Conservation (phyloP, 2,329 filamentous ascomycete species). For the Rachicladosporium sp. region DNA sequence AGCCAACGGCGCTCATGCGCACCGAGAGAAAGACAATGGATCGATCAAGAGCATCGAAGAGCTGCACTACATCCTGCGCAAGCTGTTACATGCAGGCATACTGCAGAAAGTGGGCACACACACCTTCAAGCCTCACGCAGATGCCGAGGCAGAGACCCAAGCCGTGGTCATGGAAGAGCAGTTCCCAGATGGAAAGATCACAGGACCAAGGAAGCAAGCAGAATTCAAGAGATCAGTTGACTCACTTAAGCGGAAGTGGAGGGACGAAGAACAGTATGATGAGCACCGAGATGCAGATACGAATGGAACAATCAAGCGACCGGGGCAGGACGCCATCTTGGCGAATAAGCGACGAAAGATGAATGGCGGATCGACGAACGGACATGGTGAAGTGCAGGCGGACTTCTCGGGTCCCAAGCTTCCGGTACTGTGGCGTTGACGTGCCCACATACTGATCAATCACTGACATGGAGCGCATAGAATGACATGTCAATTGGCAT, state of each 20-base stretch:
- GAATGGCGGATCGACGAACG: slow-evolving; percentile 21
- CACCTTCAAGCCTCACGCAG: slow-evolving; percentile 45
- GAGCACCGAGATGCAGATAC: slow-evolving; percentile 16
- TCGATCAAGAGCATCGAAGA: slow-evolving; percentile 18
- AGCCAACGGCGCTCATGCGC: slow-evolving; percentile 8
- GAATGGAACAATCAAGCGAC: slow-evolving; percentile 13
- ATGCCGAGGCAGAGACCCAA: slow-evolving; percentile 45
- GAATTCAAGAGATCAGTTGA: slow-evolving; percentile 48
- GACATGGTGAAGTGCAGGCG: slow-evolving; percentile 12
- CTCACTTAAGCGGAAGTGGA: slow-evolving; percentile 41
- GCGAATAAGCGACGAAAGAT: slow-evolving; percentile 22
- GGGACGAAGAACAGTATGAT: slow-evolving; percentile 28
- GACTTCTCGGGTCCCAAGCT: slow-evolving; percentile 20
- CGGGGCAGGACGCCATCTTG: slow-evolving; percentile 9
- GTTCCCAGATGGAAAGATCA: slow-evolving; percentile 40
- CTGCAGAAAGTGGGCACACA: slow-evolving; percentile 47
- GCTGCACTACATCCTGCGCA: slow-evolving; percentile 32
- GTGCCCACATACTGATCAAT: neutral
- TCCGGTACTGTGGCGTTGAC: slow-evolving; percentile 22
- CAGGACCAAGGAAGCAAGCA: slow-evolving; percentile 53
- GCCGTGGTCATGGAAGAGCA: slow-evolving; percentile 45
- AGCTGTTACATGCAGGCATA: slow-evolving; percentile 51
- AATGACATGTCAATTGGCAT: slow-evolving; percentile 61
- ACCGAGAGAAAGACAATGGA: neutral
- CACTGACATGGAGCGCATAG: slow-evolving; percentile 29